Conservation (phyloP, 108 stramenopile genomes). For the Cyclotella cryptica region DNA sequence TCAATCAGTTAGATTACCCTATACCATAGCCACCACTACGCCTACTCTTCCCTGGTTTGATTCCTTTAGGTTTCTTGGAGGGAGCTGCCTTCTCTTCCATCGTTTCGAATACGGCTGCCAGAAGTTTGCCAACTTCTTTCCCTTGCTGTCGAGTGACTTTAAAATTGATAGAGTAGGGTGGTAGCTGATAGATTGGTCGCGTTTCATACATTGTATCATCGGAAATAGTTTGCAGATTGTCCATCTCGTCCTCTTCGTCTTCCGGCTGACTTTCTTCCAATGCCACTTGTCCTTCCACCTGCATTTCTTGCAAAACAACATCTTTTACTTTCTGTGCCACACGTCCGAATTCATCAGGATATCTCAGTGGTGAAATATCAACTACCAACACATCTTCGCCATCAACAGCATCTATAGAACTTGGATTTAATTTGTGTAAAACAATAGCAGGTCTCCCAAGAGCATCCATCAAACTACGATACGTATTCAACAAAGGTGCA, state of each 20-base stretch:
- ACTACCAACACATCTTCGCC: constrained; percentile 63
- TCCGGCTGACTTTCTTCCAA: constrained; percentile 5
- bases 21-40: constrained; percentile 86
- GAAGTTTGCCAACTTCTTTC: constrained; percentile 71
- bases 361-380: constrained; percentile 79
- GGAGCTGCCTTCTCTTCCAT: constrained; percentile 53
- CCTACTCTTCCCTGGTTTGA: constrained; percentile 82
- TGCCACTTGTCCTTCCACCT: not conserved
- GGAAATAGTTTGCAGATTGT: constrained; percentile 13
- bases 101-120: constrained; percentile 64
- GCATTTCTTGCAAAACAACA: constrained; percentile 41
- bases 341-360: constrained; percentile 52
- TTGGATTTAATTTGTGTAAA: constrained; percentile 67
- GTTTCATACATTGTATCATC: constrained; percentile 7
- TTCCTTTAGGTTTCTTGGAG: constrained; percentile 68
- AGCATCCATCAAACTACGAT: constrained; percentile 85
- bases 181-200: constrained; percentile 81
- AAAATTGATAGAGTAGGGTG: constrained; percentile 68
- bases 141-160: constrained; percentile 64
- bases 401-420: constrained; percentile 48
- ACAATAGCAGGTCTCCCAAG: constrained; percentile 70
- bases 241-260: constrained; percentile 18
- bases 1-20: constrained; percentile 49
- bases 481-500: constrained; percentile 83
- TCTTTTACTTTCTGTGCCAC: constrained; percentile 52